Evolutionary conservation across 306 rosid species (phyloP).

Genomic region (Acacia melanoxylon): DNA sequence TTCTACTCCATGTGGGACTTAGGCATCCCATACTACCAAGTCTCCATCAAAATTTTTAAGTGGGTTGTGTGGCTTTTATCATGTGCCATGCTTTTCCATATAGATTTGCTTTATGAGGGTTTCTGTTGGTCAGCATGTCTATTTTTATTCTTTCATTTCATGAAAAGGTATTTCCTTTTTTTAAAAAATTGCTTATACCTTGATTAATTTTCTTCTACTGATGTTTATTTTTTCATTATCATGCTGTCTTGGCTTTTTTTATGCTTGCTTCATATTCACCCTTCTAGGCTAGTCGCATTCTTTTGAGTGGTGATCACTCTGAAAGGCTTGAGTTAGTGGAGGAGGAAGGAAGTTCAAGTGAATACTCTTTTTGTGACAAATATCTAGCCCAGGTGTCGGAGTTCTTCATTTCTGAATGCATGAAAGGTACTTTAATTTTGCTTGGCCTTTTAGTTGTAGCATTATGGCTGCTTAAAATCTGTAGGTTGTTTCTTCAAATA

Average conservation of each 20-base stretch:
- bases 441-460: slow-evolving; percentile 20
- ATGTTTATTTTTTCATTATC: slow-evolving; percentile 26
- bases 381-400: slow-evolving; percentile 70
- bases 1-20: too few species aligned
- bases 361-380: slow-evolving; percentile 54
- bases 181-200: not conserved
- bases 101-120: not conserved
- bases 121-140: not conserved
- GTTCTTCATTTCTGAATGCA: slow-evolving; percentile 46
- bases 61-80: not conserved
- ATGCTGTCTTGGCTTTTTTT: slow-evolving; percentile 25
- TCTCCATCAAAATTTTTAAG: not conserved
- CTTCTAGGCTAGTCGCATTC: slow-evolving; percentile 67
- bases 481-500: slow-evolving; percentile 6
- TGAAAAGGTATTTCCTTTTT: not conserved
- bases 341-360: slow-evolving; percentile 60
- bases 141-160: not conserved
- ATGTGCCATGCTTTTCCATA: not conserved
- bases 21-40: too few species aligned
- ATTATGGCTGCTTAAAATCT: slow-evolving; percentile 10
- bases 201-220: slow-evolving; percentile 9
- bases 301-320: slow-evolving; percentile 63
- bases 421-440: slow-evolving; percentile 51
- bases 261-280: slow-evolving; percentile 23
- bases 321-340: slow-evolving; percentile 75